phyloP scores from a whole-genome alignment of 192 early-diverging fungal species.

The Umbelopsis vinacea region DNA sequence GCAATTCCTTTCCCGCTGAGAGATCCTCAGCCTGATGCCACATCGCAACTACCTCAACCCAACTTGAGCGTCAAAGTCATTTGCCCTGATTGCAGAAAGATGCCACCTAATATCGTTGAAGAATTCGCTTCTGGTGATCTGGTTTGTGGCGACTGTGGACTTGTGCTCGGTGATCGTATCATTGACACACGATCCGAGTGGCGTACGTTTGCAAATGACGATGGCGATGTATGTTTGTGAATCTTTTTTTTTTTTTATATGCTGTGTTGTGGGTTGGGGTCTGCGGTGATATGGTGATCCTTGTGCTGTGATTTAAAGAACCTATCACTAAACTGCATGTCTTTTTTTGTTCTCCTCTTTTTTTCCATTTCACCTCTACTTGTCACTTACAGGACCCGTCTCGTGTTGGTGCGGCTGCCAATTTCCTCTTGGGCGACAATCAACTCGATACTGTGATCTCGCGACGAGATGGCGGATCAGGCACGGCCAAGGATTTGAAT shows the following conservation, averaged over 20 bases:
- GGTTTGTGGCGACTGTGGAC: constrained; percentile 91
- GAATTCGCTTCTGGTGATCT: constrained; percentile 89
- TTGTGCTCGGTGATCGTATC: constrained; percentile 85
- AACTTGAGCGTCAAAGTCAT: constrained; percentile 64
- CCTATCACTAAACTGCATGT: background rate
- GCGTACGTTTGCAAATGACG: constrained; percentile 94
- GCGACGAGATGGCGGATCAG: constrained; percentile 75
- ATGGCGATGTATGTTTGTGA: constrained; percentile 61
- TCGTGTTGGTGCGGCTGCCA: constrained; percentile 83
- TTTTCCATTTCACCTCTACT: too few relatives aligned
- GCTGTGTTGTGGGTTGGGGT: background rate
- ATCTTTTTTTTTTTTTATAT: too few relatives aligned
- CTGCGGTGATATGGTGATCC: background rate
- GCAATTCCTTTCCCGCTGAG: constrained; percentile 30
- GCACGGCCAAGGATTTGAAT: constrained; percentile 70
- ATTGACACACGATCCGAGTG: constrained; percentile 96
- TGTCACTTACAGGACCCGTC: constrained; percentile 69
- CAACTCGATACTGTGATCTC: constrained; percentile 91
- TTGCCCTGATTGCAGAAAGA: constrained; percentile 80
- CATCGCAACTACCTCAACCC: constrained; percentile 20
- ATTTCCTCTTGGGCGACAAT: constrained; percentile 77
- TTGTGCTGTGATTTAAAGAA: too few relatives aligned
- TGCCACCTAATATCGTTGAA: constrained; percentile 87
- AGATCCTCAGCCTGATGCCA: constrained; percentile 25
- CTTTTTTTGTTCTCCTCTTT: too few relatives aligned